Evolutionary conservation across 805 yeast species (phyloP), one percentile per base, ranked within the genome.

Genomic region (Schwanniomyces polymorphus): DNA sequence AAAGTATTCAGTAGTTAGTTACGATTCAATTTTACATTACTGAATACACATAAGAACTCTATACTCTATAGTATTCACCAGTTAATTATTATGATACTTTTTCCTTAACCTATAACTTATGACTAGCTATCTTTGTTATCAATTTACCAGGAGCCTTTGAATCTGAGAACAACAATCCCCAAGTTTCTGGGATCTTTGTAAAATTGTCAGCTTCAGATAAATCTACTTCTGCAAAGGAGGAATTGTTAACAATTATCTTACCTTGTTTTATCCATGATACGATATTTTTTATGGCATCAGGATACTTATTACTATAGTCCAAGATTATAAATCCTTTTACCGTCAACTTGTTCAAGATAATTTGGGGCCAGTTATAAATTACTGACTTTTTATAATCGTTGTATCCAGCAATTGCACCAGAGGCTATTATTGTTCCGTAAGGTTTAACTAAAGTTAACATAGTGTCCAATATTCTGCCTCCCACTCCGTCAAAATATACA

Each of bases 131-230:
- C 53, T 74, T 69, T 40, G 85, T 76, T 39, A 81, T 59, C 54
- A 77, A 67, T 56, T 81, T 81, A 47, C 86, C 86, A 23, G 55
- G 67, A 44, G 60, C 56, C 62, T 81, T 81, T 26, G 57, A 54
- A 45, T 75, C 76, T 17, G 56, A 52, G 60, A 80, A 81, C 35
- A 81, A 56, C 23, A 69, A 67, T 39, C 69, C 61, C 82, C 82
- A 81, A 26, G 70, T 57, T 16, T 59, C 59, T 27, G 85, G 85
- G 45, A 81, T 64, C 27, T 71, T 57, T 9, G 56, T 46, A 49
- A 79, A 78, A 2, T 71, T 66, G n/a, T 26, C 12, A 14, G 3
- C 41, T 5, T 21, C 9, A 10, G 16, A 18, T 12, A 38, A 38
- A 35, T 63, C 64, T 26, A 57, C 52, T 17, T 58, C 41, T 5